These are phyloP conservation scores for Friedmanniomyces simplex DNA, from an alignment of 495 filamentous ascomycete species.

Conservation along the genomic window DNA sequence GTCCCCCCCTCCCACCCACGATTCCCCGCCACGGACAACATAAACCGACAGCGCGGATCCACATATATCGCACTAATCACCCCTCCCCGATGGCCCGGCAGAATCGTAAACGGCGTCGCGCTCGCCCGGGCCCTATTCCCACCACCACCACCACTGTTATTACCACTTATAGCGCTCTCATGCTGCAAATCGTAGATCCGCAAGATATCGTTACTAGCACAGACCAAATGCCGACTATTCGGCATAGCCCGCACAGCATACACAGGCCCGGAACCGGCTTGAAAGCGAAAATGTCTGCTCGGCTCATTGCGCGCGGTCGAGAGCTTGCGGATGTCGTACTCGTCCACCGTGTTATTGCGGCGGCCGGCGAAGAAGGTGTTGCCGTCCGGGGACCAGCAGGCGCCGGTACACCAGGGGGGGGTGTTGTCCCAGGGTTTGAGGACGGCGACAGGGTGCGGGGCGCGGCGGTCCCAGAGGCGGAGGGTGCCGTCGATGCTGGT, in stretches of 20 bases:
- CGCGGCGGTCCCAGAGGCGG: slow-evolving; percentile 81
- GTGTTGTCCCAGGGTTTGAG: slow-evolving; percentile 59
- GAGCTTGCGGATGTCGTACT: slow-evolving; percentile 73
- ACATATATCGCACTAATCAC: slow-evolving; percentile 76
- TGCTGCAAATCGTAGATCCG: slow-evolving; percentile 81
- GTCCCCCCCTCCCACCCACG: slow-evolving; percentile 89
- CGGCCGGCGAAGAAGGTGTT: slow-evolving; percentile 92
- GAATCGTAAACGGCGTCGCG: slow-evolving; percentile 79
- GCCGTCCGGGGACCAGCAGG: slow-evolving; percentile 93
- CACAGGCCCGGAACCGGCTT: slow-evolving; percentile 77
- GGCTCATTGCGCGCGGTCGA: slow-evolving; percentile 47
- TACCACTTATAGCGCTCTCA: slow-evolving; percentile 40
- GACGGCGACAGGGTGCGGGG: slow-evolving; percentile 63
- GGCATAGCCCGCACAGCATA: slow-evolving; percentile 81
- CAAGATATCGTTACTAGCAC: slow-evolving; percentile 90
- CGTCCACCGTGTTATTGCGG: slow-evolving; percentile 88
- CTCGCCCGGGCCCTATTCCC: slow-evolving; percentile 44
- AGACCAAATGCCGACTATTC: slow-evolving; percentile 86
- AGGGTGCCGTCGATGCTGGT: slow-evolving; percentile 82
- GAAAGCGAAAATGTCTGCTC: slow-evolving; percentile 79
- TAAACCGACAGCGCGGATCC: slow-evolving; percentile 78
- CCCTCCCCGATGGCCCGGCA: slow-evolving; percentile 84
- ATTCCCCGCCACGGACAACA: slow-evolving; percentile 84
- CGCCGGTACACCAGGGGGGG: slow-evolving; percentile 95
- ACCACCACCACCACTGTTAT: too few relatives aligned